These are phyloP conservation scores for Lodderomyces parapsilosis DNA, from an alignment of 1,139 yeast species.

Conservation along the genomic window DNA sequence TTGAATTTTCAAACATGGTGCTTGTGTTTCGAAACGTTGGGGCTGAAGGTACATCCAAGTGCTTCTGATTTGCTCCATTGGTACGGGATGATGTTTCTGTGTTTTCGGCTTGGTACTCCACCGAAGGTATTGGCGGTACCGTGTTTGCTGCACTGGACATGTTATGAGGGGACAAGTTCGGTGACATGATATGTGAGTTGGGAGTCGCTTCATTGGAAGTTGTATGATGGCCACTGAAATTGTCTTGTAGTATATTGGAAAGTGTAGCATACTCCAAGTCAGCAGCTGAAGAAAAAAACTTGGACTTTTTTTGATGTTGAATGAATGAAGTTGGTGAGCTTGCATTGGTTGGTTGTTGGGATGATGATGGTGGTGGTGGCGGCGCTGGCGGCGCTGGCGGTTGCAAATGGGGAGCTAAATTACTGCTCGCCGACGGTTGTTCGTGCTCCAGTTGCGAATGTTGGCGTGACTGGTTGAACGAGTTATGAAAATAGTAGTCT, in stretches of 20 bases:
- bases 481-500: not conserved
- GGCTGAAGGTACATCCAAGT: not conserved
- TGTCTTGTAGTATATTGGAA: slow-evolving; percentile 68
- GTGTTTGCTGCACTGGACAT: slow-evolving; percentile 7
- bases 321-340: slow-evolving; percentile 4
- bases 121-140: slow-evolving; percentile 8
- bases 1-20: slow-evolving; percentile 12
- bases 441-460: slow-evolving; percentile 9
- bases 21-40: slow-evolving; percentile 1
- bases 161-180: slow-evolving; percentile 38
- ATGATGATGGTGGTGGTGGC: not conserved
- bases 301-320: slow-evolving; percentile 21
- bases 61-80: not conserved
- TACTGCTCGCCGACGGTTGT: slow-evolving; percentile 2
- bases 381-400: too few species aligned
- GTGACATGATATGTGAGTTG: slow-evolving; percentile 34
- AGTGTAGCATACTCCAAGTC: slow-evolving; percentile 76
- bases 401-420: slow-evolving; percentile 3
- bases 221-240: slow-evolving; percentile 29
- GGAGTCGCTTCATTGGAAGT: slow-evolving; percentile 47
- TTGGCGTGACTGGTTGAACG: slow-evolving; percentile 1
- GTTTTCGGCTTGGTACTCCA: not conserved
- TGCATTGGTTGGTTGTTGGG: slow-evolving; percentile 3
- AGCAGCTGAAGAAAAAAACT: slow-evolving; percentile 72
- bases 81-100: slow-evolving; percentile 4